Base-by-base conservation (phyloP, 805 yeast species). In the Saturnispora ahearnii region DNA sequence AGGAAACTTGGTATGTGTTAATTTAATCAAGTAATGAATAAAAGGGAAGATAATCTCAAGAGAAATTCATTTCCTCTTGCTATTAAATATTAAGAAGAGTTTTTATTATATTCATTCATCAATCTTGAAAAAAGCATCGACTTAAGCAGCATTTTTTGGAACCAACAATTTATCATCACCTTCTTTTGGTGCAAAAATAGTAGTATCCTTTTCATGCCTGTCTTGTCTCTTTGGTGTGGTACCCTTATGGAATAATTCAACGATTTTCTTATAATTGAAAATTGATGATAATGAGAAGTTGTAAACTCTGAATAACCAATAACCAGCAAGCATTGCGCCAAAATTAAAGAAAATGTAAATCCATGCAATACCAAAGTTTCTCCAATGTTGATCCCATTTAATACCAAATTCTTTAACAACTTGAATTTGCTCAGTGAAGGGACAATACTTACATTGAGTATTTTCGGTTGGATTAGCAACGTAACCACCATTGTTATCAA, bases 361-460 rank as follows among this genome's bases (percentile, higher is more conserved):
- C 72, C 78, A 76, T 58, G 72, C 71, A 57, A 82, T 70, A 24
- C 88, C 87, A 53, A 82, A 66, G 55, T 82, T 79, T 66, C 87
- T 75, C 87, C 87, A 83, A 38, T 79, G 66, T 51, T 76, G 59
- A 42, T 62, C 50, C 63, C 69, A 80, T n/a, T 65, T 60, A 46
- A 77, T 68, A 52, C 71, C 69, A 45, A 76, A 66, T 22, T 68
- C 64, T 0, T 55, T 50, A 56, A 83, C 67, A 54, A 69, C 78
- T 30, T 72, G 67, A 53, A 73, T 76, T 49, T 76, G 78, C 47
- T 60, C 64, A 2, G 58, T 55, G 57, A 62, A 73, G 34, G 66
- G 56, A 61, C 84, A 79, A 65, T 71, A 79, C 15, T 70, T 71
- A 67, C 84, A 79, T 46, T 65, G 59, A 3, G 57, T 41, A 3